phyloP scores from a whole-genome alignment of 306 rosid species.

The Dryas drummondii region DNA sequence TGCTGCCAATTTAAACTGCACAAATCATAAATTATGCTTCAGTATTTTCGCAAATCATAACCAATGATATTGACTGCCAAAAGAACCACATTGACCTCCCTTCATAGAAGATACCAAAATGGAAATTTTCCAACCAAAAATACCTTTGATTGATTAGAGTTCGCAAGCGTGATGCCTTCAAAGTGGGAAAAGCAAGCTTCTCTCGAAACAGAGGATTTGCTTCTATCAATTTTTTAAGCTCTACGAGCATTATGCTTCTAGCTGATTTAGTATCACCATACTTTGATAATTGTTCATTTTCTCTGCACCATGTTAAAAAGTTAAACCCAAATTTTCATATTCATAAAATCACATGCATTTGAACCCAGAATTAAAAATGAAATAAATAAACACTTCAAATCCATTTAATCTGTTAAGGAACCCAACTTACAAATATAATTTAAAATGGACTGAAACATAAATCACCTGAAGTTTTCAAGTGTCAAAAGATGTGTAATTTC shows the following conservation, averaged over 20 bases:
- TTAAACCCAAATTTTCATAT: background rate
- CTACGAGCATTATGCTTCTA: conserved; percentile 26
- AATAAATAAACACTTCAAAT: background rate
- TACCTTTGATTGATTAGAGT: conserved; percentile 32
- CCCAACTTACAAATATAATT: background rate
- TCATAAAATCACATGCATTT: background rate
- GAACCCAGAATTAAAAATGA: background rate
- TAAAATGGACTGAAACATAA: background rate
- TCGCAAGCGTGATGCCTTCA: conserved; percentile 22
- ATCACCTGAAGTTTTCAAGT: conserved; percentile 29
- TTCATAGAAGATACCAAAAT: background rate
- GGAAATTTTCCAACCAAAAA: background rate
- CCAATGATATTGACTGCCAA: background rate
- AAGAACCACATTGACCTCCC: background rate
- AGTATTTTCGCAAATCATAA: background rate
- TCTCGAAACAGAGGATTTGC: conserved; percentile 29
- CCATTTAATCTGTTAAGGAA: background rate
- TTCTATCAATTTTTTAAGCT: conserved; percentile 28
- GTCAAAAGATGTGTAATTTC: conserved; percentile 28
- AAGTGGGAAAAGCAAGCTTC: conserved; percentile 26
- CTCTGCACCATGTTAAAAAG: conserved; percentile 18
- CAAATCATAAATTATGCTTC: background rate
- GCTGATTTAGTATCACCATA: conserved; percentile 30
- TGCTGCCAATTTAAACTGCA: conserved; percentile 35
- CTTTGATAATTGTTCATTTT: conserved; percentile 28